Conservation (phyloP, 2,329 filamentous ascomycete species). For the Emmonsia crescens region DNA sequence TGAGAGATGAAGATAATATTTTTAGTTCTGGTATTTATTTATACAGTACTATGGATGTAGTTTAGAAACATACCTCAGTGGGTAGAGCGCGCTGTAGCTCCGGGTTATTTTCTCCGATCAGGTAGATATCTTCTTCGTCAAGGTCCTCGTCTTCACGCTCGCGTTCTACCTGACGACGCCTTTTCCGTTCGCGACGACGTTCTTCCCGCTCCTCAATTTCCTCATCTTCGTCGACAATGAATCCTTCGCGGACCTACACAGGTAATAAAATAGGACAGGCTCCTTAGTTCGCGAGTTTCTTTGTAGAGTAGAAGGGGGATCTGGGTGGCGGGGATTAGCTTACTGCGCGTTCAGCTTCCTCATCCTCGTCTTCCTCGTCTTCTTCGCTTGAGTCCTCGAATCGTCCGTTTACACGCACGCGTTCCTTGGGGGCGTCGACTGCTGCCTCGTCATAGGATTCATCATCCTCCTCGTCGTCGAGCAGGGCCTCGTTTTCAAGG, state of each 20-base stretch:
- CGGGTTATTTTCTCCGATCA: slow-evolving; percentile 75
- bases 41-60: background rate
- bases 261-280: background rate
- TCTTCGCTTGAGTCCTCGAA: slow-evolving; percentile 84
- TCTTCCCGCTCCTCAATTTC: slow-evolving; percentile 58
- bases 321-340: slow-evolving; percentile 15
- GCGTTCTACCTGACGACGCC: slow-evolving; percentile 64
- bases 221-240: slow-evolving; percentile 89
- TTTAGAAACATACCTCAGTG: slow-evolving; percentile 52
- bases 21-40: background rate
- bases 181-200: slow-evolving; percentile 56
- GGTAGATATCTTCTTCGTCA: slow-evolving; percentile 90
- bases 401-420: slow-evolving; percentile 32
- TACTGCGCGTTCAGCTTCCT: slow-evolving; percentile 70
- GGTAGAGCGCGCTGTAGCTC: slow-evolving; percentile 57
- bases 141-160: slow-evolving; percentile 74
- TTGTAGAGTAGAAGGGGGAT: background rate
- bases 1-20: background rate
- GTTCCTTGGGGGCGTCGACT: slow-evolving; percentile 38
- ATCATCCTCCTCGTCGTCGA: slow-evolving; percentile 77
- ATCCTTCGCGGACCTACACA: slow-evolving; percentile 72
- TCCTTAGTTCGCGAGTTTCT: background rate
- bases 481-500: slow-evolving; percentile 73
- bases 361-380: slow-evolving; percentile 84
- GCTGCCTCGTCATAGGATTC: slow-evolving; percentile 71